Base-by-base conservation (phyloP, 129 eudicot species). In the Rutidosis leptorrhynchoides region DNA sequence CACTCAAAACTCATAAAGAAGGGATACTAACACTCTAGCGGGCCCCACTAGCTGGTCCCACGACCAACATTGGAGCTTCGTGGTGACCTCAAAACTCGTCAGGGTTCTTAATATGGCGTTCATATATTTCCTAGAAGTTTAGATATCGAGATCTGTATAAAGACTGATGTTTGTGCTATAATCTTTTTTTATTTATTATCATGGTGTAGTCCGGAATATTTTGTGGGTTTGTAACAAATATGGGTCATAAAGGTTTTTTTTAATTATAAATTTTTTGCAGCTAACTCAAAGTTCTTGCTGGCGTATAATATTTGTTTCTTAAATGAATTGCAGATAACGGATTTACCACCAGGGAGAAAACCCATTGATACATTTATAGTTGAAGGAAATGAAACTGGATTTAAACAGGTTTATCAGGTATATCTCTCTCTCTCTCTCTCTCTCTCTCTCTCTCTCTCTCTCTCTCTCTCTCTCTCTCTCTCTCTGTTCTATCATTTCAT, bases 291-390 rank as follows among this genome's bases (percentile, higher is more conserved):
- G 43, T 66, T 54, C 59, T 62, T 62, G 33, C 27, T 37, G 64
- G 62, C 58, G 60, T 23, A 40, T 17, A 29, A 52, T 29, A 22
- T 20, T 35, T 46, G 35, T 17, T 35, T 72, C 48, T 77, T 32
- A n/a, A 48, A 40, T 78, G 27, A 49, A 57, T 68, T 61, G 35
- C 84, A 93, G 97, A 94, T 94, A 43, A 94, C 97, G 25, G 99
- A 84, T 67, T 74, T 89, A 63, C 99, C 97, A 65, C 99, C 99
- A 42, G 99, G 97, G 75, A 94, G 99, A 80, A 73, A 74, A 61
- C 90, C 99, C 7, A 75, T 89, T 23, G 85, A 86, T 58, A 94
- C 99, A 48, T 66, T 46, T 56, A 62, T 62, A 42, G 64, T 89
- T 65, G 88, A 82, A 94, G 99, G 95, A 74, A 82, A 83, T 55